These are phyloP conservation scores for Septoria petroselini DNA, from an alignment of 2,329 filamentous ascomycete species.

Conservation along the genomic window DNA sequence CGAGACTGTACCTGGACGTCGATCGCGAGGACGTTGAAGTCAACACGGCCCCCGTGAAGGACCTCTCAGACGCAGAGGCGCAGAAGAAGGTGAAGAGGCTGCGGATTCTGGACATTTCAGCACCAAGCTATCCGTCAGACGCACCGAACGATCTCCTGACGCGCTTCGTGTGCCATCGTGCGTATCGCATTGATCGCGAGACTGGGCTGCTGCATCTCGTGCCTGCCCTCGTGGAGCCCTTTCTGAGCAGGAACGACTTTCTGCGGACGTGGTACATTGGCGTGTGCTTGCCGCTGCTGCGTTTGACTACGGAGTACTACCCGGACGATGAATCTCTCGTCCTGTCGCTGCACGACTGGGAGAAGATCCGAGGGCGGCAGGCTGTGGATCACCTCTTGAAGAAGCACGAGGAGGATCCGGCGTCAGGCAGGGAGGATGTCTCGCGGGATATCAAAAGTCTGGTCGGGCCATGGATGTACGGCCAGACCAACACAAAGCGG, in stretches of 20 bases:
- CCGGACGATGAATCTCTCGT: constrained; percentile 50
- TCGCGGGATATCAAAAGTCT: constrained; percentile 66
- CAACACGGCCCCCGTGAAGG: constrained; percentile 56
- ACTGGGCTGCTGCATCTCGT: constrained; percentile 69
- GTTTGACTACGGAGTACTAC: constrained; percentile 69
- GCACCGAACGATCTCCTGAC: constrained; percentile 56
- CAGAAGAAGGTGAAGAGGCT: constrained; percentile 63
- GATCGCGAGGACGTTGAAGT: constrained; percentile 47
- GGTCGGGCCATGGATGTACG: constrained; percentile 71
- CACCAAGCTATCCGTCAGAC: constrained; percentile 49
- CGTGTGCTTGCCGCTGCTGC: constrained; percentile 64
- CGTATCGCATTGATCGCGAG: constrained; percentile 66
- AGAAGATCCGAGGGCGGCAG: constrained; percentile 56
- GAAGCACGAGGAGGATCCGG: constrained; percentile 41
- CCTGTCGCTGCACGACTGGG: constrained; percentile 64
- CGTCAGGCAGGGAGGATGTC: constrained; percentile 34
- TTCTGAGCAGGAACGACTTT: constrained; percentile 59
- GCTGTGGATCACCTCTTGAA: constrained; percentile 63
- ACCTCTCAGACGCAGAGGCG: constrained; percentile 62
- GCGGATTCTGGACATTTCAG: constrained; percentile 57
- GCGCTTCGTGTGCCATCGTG: constrained; percentile 65
- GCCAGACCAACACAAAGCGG: constrained; percentile 58
- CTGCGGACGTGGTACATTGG: constrained; percentile 68
- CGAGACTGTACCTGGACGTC: constrained; percentile 44
- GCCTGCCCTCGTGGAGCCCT: constrained; percentile 65